A percentile compares a stretch with the other conserved stretches of the same genome.
Conservation (phyloP, 148 eudicot species). For the Vaccinium vitisidaea region DNA sequence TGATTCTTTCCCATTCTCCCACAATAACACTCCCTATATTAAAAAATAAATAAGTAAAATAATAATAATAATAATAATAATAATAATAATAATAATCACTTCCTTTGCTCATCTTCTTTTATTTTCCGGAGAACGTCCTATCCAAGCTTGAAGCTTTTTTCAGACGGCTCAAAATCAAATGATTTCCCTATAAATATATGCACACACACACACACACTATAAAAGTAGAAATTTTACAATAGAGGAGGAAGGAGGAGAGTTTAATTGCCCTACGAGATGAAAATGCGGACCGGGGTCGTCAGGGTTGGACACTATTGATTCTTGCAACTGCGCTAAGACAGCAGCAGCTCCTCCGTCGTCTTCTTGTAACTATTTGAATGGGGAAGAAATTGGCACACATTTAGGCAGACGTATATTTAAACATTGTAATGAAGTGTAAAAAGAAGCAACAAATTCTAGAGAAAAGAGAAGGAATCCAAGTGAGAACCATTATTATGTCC, state of each 20-base stretch:
- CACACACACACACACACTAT: not conserved
- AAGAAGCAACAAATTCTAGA: not conserved
- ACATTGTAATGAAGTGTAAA: not conserved
- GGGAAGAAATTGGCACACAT: not conserved
- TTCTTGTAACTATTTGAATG: slow-evolving; percentile 8
- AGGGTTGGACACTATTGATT: slow-evolving; percentile 52
- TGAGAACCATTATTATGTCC: not conserved
- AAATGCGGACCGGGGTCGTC: slow-evolving; percentile 60
- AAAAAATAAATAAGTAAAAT: not conserved
- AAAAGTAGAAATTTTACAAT: not conserved
- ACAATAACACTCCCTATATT: slow-evolving; percentile 58
- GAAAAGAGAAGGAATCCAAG: not conserved
- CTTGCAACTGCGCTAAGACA: slow-evolving; percentile 32
- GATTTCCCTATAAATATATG: not conserved
- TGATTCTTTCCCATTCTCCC: slow-evolving; percentile 59
- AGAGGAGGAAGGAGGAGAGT: not conserved
- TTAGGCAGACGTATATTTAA: not conserved
- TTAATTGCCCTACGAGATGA: slow-evolving; percentile 40
- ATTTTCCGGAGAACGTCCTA: not conserved
- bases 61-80: not conserved
- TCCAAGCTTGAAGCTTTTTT: not conserved
- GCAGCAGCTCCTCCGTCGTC: slow-evolving; percentile 27
- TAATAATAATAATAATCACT: not conserved
- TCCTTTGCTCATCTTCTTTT: not conserved
- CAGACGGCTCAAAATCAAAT: not conserved